Evolutionary conservation across 352 stramenopile species (phyloP).

Genomic region (Phytophthora chlamydospora): DNA sequence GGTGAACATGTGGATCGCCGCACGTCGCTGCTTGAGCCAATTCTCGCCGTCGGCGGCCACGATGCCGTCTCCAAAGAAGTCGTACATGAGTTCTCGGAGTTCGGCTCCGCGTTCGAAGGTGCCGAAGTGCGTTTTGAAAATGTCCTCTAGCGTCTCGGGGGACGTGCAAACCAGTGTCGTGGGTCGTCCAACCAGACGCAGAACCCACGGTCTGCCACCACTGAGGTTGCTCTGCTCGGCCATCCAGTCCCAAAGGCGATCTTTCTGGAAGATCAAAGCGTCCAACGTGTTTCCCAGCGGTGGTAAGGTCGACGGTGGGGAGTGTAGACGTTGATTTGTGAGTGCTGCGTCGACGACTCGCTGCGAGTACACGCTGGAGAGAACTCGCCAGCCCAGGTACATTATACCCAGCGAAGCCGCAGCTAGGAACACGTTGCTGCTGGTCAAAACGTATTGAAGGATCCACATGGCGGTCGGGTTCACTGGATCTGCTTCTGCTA

Average conservation of each 20-base stretch:
- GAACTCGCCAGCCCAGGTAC: constrained; percentile 3
- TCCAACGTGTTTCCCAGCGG: constrained; percentile 42
- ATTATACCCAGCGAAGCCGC: neutral
- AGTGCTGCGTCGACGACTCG: constrained; percentile 4
- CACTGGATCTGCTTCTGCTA: no score
- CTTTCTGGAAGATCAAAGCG: constrained; percentile 15
- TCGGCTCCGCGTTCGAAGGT: constrained; percentile 66
- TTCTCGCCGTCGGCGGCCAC: constrained; percentile 44
- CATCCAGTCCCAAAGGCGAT: constrained; percentile 46
- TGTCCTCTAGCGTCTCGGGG: constrained; percentile 41
- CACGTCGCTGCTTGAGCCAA: constrained; percentile 56
- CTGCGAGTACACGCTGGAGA: neutral
- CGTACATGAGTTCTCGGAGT: constrained; percentile 33
- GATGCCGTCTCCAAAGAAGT: constrained; percentile 66
- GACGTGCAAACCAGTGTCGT: constrained; percentile 39
- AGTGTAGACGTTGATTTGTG: constrained; percentile 5
- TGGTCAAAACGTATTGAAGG: neutral
- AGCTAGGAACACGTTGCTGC: neutral
- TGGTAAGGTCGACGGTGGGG: constrained; percentile 30
- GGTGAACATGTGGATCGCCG: constrained; percentile 78
- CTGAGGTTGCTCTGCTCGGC: constrained; percentile 31
- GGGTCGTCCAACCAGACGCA: constrained; percentile 40
- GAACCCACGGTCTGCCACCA: constrained; percentile 29
- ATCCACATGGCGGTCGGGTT: neutral
- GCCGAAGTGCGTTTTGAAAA: constrained; percentile 64